A percentile compares a stretch with the other conserved stretches of the same genome.
These are phyloP conservation scores for Mycena sp. DNA, from an alignment of 1,284 basidiomycete genomes.

Conservation along the genomic window DNA sequence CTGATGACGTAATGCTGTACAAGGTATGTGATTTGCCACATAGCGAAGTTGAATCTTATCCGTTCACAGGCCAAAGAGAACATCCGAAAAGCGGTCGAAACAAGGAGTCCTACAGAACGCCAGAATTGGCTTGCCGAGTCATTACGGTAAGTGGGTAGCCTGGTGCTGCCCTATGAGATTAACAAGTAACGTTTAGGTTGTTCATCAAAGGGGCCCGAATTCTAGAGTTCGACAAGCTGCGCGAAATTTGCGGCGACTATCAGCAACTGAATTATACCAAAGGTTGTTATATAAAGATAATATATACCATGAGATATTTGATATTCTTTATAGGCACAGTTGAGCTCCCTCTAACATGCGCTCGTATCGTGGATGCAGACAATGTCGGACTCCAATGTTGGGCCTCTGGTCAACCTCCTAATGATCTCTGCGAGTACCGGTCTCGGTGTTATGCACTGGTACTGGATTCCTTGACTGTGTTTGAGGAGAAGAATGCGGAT, in stretches of 20 bases:
- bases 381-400: slow-evolving; percentile 84
- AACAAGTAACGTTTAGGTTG: slow-evolving; percentile 57
- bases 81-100: slow-evolving; percentile 89
- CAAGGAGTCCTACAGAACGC: slow-evolving; percentile 75
- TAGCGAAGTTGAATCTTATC: background rate
- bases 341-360: slow-evolving; percentile 88
- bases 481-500: slow-evolving; percentile 73
- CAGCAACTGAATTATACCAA: slow-evolving; percentile 84
- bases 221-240: slow-evolving; percentile 85
- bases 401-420: slow-evolving; percentile 70
- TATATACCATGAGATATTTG: slow-evolving; percentile 10
- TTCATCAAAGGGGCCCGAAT: slow-evolving; percentile 90
- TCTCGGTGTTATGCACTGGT: slow-evolving; percentile 85
- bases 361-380: slow-evolving; percentile 82
- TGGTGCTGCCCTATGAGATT: slow-evolving; percentile 19
- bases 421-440: slow-evolving; percentile 68
- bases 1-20: slow-evolving; percentile 98
- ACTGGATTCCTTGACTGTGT: slow-evolving; percentile 81
- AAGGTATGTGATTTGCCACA: slow-evolving; percentile 66
- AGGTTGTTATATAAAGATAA: slow-evolving; percentile 53
- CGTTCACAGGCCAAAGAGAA: slow-evolving; percentile 86
- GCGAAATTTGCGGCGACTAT: slow-evolving; percentile 89
- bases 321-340: slow-evolving; percentile 72
- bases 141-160: slow-evolving; percentile 64
- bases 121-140: slow-evolving; percentile 85